Evolutionary conservation across 192 early-diverging fungal genomes (phyloP).

Genomic region (Linnemannia exigua): DNA sequence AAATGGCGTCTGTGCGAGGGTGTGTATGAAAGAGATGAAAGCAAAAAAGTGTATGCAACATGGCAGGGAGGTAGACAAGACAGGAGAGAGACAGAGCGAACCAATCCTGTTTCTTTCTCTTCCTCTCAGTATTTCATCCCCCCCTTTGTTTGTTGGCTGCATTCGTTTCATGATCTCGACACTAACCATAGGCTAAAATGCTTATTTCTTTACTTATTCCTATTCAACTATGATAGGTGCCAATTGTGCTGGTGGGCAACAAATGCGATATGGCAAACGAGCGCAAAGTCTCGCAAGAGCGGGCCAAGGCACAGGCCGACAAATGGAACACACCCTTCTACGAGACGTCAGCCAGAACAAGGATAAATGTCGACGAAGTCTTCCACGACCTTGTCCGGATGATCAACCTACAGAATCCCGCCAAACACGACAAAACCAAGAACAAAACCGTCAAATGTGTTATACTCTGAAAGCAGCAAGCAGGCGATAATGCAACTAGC

Average conservation of each 20-base stretch:
- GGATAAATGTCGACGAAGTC: constrained; percentile 92
- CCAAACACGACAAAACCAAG: constrained; percentile 66
- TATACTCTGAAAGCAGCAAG: constrained; percentile 31
- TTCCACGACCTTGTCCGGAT: constrained; percentile 94
- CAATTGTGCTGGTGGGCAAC: constrained; percentile 94
- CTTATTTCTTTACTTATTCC: neutral
- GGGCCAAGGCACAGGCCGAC: constrained; percentile 76
- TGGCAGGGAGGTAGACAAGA: neutral
- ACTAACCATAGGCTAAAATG: neutral
- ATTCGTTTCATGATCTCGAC: neutral
- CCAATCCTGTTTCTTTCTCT: neutral
- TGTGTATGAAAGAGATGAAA: neutral
- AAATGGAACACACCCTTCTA: constrained; percentile 82
- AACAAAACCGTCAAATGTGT: constrained; percentile 22
- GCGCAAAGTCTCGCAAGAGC: constrained; percentile 74
- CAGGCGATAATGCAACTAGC: constrained; percentile 48
- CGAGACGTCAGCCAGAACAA: constrained; percentile 89
- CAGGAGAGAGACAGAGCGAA: neutral
- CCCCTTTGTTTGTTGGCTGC: too few species aligned
- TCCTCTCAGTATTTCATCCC: too few species aligned
- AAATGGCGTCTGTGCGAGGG: constrained; percentile 7
- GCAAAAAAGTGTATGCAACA: neutral
- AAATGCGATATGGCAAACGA: constrained; percentile 90
- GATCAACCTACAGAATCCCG: constrained; percentile 87
- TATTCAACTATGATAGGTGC: constrained; percentile 69